These are phyloP conservation scores for Coemansia sp. DNA, from an alignment of 192 early-diverging fungal genomes.

Conservation along the genomic window DNA sequence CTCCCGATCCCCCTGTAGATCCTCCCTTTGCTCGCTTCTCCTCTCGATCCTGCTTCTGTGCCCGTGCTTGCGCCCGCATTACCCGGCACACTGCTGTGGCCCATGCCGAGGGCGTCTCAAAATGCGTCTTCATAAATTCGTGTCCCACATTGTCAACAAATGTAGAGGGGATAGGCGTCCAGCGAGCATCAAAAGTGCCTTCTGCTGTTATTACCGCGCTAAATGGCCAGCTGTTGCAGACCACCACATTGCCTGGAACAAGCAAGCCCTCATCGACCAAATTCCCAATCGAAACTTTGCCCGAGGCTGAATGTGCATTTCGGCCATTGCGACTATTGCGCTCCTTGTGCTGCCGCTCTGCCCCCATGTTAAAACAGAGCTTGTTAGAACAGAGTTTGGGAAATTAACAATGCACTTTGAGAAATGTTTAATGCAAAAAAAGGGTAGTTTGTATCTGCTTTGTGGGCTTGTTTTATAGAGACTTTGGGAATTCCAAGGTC, in stretches of 20 bases:
- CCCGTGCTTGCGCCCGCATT: constrained; percentile 42
- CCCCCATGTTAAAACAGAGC: constrained; percentile 8
- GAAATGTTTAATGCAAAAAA: neutral
- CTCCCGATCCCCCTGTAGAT: constrained; percentile 4
- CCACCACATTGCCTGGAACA: constrained; percentile 18
- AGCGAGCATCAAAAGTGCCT: constrained; percentile 34
- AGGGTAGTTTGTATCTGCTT: neutral
- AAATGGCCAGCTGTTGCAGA: constrained; percentile 54
- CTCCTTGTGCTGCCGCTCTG: constrained; percentile 17
- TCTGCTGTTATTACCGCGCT: constrained; percentile 26
- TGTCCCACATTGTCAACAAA: constrained; percentile 21
- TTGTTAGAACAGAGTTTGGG: too few species aligned
- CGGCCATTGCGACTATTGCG: neutral
- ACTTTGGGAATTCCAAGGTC: too few species aligned
- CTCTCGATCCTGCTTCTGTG: constrained; percentile 5
- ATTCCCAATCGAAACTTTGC: constrained; percentile 32
- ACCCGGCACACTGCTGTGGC: constrained; percentile 61
- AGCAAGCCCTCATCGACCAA: constrained; percentile 38
- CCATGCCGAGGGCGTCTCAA: constrained; percentile 65
- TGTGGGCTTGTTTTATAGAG: too few species aligned
- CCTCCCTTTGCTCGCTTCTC: neutral
- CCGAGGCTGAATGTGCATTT: neutral
- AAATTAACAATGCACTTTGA: too few species aligned
- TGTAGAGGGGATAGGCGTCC: constrained; percentile 26
- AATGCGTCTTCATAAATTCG: constrained; percentile 48